phyloP scores from a whole-genome alignment of 169 alveolate species.

The Condylostoma magnum region DNA sequence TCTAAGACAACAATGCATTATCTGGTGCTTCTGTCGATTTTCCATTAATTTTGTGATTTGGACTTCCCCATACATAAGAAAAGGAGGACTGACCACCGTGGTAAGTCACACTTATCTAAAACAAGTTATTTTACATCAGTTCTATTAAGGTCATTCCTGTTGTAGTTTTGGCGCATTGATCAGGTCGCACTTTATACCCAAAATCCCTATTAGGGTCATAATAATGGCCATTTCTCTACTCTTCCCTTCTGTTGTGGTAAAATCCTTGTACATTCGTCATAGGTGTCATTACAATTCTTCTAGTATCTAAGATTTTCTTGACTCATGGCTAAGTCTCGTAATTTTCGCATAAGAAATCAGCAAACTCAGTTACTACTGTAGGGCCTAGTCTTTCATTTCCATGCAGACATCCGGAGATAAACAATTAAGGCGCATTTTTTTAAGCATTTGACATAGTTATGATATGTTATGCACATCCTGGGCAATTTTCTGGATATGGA shows the following conservation, averaged over 20 bases:
- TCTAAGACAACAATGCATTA: conserved; percentile 21
- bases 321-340: conserved; percentile 16
- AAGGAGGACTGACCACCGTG: conserved; percentile 83
- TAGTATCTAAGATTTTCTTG: conserved; percentile 30
- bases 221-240: neutral
- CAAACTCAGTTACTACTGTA: conserved; percentile 34
- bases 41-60: conserved; percentile 38
- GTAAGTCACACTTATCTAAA: conserved; percentile 65
- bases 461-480: conserved; percentile 21
- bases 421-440: conserved; percentile 12
- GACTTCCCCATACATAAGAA: conserved; percentile 81
- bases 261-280: conserved; percentile 60
- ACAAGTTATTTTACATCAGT: conserved; percentile 41
- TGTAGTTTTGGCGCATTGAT: conserved; percentile 42
- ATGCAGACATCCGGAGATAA: conserved; percentile 62
- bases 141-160: conserved; percentile 54
- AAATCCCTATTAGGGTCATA: conserved; percentile 70
- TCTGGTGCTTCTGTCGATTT: conserved; percentile 63
- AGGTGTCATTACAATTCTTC: conserved; percentile 49
- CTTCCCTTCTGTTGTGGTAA: conserved; percentile 43
- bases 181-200: conserved; percentile 32
- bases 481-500: conserved; percentile 2
- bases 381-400: conserved; percentile 72
- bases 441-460: neutral
- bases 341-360: conserved; percentile 23